Percentiles rank a stretch among this genome's conserved stretches.
Evolutionary conservation across 1,284 basidiomycete genomes (phyloP).

Genomic region (Pseudozyma pruni): DNA sequence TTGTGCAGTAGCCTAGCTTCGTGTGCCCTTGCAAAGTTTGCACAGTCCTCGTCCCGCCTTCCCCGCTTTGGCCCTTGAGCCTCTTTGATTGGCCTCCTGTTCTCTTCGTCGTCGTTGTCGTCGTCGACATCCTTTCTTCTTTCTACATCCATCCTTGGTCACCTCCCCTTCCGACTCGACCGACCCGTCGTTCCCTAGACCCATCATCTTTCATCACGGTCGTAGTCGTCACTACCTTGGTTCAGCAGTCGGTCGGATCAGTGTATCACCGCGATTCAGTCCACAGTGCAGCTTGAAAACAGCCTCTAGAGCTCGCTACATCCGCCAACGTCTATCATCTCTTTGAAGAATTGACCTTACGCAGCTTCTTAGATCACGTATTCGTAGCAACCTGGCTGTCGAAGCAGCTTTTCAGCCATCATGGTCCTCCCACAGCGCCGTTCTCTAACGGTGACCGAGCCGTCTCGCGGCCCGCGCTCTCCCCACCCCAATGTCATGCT

Average conservation of each 20-base stretch:
- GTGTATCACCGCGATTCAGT: not conserved
- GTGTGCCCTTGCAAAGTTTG: not conserved
- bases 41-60: not conserved
- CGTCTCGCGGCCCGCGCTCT: conserved; percentile 37
- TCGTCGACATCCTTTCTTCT: not conserved
- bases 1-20: not conserved
- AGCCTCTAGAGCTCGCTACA: too few species aligned
- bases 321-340: not conserved
- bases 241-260: conserved; percentile 3
- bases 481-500: conserved; percentile 62
- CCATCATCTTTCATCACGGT: conserved; percentile 4
- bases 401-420: conserved; percentile 1
- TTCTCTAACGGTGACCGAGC: conserved; percentile 53
- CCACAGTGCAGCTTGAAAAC: too few species aligned
- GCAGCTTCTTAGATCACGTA: too few species aligned
- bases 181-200: conserved; percentile 19
- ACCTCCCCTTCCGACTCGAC: conserved; percentile 17
- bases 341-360: too few species aligned
- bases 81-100: not conserved
- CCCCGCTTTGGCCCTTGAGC: not conserved
- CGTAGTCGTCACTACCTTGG: not conserved
- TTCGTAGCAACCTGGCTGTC: not conserved
- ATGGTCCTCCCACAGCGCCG: conserved; percentile 63
- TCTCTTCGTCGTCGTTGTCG: not conserved
- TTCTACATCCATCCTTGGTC: conserved; percentile 11